Percentiles rank a stretch among this genome's conserved stretches.
These are phyloP conservation scores for Mimosa pudica DNA, from an alignment of 306 rosid species.

Conservation along the genomic window DNA sequence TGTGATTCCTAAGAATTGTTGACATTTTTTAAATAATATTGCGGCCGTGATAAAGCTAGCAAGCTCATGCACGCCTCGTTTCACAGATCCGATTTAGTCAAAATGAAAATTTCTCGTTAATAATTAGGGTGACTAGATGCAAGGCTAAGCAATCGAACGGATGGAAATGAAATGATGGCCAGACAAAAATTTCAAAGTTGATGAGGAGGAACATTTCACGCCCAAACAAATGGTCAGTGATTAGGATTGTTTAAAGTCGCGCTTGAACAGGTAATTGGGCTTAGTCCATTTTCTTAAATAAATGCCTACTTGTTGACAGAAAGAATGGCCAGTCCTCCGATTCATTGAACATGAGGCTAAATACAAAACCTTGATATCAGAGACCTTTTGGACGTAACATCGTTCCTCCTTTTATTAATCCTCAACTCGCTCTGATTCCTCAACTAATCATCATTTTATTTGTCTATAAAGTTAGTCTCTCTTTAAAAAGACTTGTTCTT, in stretches of 20 bases:
- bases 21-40: background rate
- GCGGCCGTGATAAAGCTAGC: background rate
- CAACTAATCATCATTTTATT: conserved; percentile 6
- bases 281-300: conserved; percentile 33
- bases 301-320: conserved; percentile 41
- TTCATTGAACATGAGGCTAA: conserved; percentile 45
- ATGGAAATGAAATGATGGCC: background rate
- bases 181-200: background rate
- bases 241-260: conserved; percentile 16
- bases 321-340: conserved; percentile 31
- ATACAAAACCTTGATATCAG: conserved; percentile 4
- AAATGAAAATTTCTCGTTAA: background rate
- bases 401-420: conserved; percentile 29
- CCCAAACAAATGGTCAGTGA: conserved; percentile 10
- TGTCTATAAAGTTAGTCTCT: background rate
- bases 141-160: background rate
- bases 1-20: background rate
- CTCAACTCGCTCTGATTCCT: conserved; percentile 40
- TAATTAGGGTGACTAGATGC: background rate
- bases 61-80: background rate
- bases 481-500: background rate
- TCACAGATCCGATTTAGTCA: background rate
- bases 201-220: background rate
- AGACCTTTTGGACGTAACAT: conserved; percentile 26
- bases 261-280: conserved; percentile 21